phyloP scores from a whole-genome alignment of 805 yeast genomes.

The Babjeviella inositovora region DNA sequence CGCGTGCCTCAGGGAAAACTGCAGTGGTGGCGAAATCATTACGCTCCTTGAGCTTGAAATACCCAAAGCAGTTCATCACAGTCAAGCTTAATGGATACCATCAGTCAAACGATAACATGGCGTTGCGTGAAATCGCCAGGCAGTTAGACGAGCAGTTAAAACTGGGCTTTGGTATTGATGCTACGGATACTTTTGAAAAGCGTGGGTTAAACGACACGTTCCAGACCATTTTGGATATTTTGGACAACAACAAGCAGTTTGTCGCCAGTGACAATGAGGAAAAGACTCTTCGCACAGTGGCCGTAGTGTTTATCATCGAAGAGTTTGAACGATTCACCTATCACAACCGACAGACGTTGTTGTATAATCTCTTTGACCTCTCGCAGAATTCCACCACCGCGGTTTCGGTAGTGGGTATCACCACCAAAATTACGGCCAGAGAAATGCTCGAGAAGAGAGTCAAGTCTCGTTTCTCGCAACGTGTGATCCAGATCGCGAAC shows the following conservation, averaged over 20 bases:
- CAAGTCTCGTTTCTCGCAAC: conserved; percentile 74
- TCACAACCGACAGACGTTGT: conserved; percentile 61
- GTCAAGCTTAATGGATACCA: conserved; percentile 55
- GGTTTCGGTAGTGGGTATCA: conserved; percentile 66
- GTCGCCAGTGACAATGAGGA: conserved; percentile 4
- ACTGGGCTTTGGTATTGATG: too few relatives aligned
- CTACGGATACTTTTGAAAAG: conserved; percentile 25
- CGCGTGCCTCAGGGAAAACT: conserved; percentile 67
- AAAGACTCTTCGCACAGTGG: conserved; percentile 14
- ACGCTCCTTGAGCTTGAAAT: conserved; percentile 17
- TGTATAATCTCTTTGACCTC: conserved; percentile 80
- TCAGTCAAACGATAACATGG: conserved; percentile 62
- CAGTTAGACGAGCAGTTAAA: conserved; percentile 42
- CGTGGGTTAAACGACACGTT: conserved; percentile 46
- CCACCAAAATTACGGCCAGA: conserved; percentile 58
- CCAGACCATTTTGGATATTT: conserved; percentile 32
- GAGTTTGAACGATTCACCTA: conserved; percentile 71
- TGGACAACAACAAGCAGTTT: conserved; percentile 20
- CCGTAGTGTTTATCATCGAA: conserved; percentile 69
- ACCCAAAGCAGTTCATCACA: conserved; percentile 36
- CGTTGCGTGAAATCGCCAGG: conserved; percentile 73
- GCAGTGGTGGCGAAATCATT: conserved; percentile 44
- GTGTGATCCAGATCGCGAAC: conserved; percentile 46
- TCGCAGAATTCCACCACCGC: conserved; percentile 62
- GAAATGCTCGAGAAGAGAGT: conserved; percentile 87